Evolutionary conservation across 495 filamentous ascomycete species (phyloP), one percentile per base, ranked within the genome.

Genomic region (Penicillium cataractarum): DNA sequence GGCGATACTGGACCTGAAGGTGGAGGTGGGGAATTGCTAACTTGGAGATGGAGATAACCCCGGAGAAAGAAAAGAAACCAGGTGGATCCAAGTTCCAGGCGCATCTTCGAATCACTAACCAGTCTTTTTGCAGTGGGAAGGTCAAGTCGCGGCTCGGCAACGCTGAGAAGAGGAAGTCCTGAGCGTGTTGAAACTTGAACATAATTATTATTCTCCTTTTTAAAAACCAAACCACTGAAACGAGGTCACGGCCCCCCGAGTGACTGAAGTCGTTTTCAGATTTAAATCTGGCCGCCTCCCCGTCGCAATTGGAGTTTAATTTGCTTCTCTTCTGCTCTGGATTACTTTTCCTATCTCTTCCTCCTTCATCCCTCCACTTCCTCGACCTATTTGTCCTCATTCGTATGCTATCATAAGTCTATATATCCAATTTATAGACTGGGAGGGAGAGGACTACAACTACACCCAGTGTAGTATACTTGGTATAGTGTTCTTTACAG

Each of bases 201-300:
- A 27, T 8, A 55, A 31, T 32, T 27, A 39, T 46, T 26, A 32
- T n/a, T 46, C n/a, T 22, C 19, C 19, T 19, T 22, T 19, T 44
- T 6, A 21, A 21, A 44, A 2, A 21, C 19, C 19, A 44, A n/a
- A 44, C 40, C 21, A 26, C 40, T 17, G 22, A 17, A 29, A 22
- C 40, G 29, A 48, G 65, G 57, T 61, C 62, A 65, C 60, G 62
- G 52, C 37, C 52, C n/a, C 60, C 46, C 46, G 46, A 22, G n/a
- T 50, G 24, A n/a, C 24, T 50, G 46, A 50, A 46, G 42, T 46
- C 42, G 19, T 15, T 19, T 35, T 22, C 7, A 27, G 62, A 65
- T 71, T 67, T 65, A 71, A 63, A 44, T 26, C 58, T 32, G 39
- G 17, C 35, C 46, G 50, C 12, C 44, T 56, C 54, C 61, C 64